A percentile compares a stretch with the other conserved stretches of the same genome.
Conservation (phyloP, 1,284 basidiomycete genomes). For the Bjerkandera adusta region DNA sequence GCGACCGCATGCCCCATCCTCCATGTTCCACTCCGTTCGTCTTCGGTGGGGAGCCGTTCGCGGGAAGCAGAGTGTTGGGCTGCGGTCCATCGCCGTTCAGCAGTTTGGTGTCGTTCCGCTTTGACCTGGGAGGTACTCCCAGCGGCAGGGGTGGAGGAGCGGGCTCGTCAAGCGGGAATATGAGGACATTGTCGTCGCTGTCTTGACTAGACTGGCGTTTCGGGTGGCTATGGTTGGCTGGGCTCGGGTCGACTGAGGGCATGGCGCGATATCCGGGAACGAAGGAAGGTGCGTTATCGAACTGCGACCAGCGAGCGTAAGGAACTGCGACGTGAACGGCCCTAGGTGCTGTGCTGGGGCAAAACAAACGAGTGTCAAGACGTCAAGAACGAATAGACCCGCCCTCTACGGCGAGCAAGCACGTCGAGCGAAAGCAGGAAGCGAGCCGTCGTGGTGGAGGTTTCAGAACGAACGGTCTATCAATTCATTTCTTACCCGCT, state of each 20-base stretch:
- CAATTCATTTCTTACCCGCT: no score
- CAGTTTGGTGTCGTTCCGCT: background rate
- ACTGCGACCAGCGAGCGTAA: no score
- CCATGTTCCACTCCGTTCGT: constrained; percentile 3
- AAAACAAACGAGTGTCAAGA: no score
- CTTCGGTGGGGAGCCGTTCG: background rate
- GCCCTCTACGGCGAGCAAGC: no score
- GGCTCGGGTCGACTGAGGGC: constrained; percentile 2
- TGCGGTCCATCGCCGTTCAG: background rate
- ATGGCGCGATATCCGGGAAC: no score
- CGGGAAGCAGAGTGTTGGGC: background rate
- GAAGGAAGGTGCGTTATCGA: no score
- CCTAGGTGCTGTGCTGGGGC: no score
- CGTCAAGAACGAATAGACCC: no score
- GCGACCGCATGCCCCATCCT: constrained; percentile 12
- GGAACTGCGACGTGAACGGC: no score
- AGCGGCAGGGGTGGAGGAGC: constrained; percentile 16
- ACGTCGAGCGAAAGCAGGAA: no score
- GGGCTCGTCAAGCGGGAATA: constrained; percentile 21
- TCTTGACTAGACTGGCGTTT: constrained; percentile 35
- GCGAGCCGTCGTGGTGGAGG: no score
- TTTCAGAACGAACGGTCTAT: no score
- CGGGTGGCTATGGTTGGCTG: constrained; percentile 15
- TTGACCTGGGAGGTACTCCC: constrained; percentile 13
- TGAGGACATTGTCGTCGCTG: constrained; percentile 28